Conservation (phyloP, 2,329 filamentous ascomycete genomes). For the Aureobasidium sp. region DNA sequence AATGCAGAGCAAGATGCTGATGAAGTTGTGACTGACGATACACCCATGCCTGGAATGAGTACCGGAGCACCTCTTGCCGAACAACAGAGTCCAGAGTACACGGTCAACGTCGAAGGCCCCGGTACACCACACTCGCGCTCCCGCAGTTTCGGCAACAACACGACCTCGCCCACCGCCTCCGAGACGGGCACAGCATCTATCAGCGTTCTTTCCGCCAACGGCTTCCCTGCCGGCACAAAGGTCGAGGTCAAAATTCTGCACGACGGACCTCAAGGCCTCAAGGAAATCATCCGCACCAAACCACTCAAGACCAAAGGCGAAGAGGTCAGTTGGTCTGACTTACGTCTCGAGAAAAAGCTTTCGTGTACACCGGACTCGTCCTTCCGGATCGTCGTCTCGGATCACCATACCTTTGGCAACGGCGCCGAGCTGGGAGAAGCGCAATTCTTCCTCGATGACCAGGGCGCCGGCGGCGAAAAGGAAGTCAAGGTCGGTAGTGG, state of each 20-base stretch:
- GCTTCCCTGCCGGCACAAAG: conserved; percentile 52
- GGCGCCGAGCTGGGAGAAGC: conserved; percentile 80
- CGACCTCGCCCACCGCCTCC: conserved; percentile 33
- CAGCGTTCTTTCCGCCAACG: conserved; percentile 68
- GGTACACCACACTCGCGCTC: conserved; percentile 39
- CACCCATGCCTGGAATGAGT: conserved; percentile 14
- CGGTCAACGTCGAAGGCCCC: conserved; percentile 17
- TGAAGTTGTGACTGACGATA: conserved; percentile 19
- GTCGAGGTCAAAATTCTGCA: conserved; percentile 30
- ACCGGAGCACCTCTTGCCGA: not conserved
- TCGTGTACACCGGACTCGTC: conserved; percentile 72
- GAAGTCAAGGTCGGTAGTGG: conserved; percentile 66
- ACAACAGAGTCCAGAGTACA: not conserved
- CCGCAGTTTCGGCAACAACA: conserved; percentile 36
- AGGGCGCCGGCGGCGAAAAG: conserved; percentile 58
- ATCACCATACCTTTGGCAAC: conserved; percentile 75
- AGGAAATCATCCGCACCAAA: conserved; percentile 86
- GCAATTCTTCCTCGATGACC: conserved; percentile 87
- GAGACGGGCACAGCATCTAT: conserved; percentile 73
- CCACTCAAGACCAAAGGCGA: conserved; percentile 69
- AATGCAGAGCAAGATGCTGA: conserved; percentile 8
- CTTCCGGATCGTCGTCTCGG: conserved; percentile 80
- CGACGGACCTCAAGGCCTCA: conserved; percentile 53
- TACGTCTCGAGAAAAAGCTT: conserved; percentile 65
- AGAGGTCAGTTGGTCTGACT: conserved; percentile 57